These are phyloP conservation scores for Phytophthora ramorum DNA, from an alignment of 352 stramenopile genomes.

Conservation along the genomic window DNA sequence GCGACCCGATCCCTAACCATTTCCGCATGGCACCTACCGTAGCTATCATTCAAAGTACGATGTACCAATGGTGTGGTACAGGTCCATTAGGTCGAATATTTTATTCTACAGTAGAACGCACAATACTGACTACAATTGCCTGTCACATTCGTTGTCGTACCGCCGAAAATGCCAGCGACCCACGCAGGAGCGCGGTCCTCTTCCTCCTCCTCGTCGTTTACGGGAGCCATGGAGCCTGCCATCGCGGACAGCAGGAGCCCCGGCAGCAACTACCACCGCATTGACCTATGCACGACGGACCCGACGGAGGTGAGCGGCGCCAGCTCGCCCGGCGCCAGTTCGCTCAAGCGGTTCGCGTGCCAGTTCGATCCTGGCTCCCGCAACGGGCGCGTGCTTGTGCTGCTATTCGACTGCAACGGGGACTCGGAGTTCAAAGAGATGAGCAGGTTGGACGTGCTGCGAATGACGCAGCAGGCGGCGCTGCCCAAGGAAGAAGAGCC, in stretches of 20 bases:
- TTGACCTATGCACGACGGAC: slow-evolving; percentile 39
- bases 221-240: slow-evolving; percentile 8
- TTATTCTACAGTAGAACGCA: no score
- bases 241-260: slow-evolving; percentile 10
- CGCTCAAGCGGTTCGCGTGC: slow-evolving; percentile 46
- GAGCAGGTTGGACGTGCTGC: slow-evolving; percentile 62
- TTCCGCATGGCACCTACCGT: no score
- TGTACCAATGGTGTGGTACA: no score
- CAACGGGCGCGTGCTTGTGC: slow-evolving; percentile 47
- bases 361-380: slow-evolving; percentile 51
- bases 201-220: slow-evolving; percentile 6
- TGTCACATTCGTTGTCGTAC: not conserved
- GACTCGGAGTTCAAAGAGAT: slow-evolving; percentile 63
- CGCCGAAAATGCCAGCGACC: not conserved
- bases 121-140: no score
- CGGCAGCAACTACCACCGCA: slow-evolving; percentile 46
- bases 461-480: slow-evolving; percentile 61
- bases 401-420: slow-evolving; percentile 61
- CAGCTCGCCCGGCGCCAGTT: slow-evolving; percentile 32
- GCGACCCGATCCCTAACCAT: no score
- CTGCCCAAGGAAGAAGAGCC: slow-evolving; percentile 26
- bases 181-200: not conserved
- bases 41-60: no score
- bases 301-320: slow-evolving; percentile 33
- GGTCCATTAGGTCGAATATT: no score